Evolutionary conservation across 2,329 filamentous ascomycete genomes (phyloP).

Genomic region (Chaetomium globosum): DNA sequence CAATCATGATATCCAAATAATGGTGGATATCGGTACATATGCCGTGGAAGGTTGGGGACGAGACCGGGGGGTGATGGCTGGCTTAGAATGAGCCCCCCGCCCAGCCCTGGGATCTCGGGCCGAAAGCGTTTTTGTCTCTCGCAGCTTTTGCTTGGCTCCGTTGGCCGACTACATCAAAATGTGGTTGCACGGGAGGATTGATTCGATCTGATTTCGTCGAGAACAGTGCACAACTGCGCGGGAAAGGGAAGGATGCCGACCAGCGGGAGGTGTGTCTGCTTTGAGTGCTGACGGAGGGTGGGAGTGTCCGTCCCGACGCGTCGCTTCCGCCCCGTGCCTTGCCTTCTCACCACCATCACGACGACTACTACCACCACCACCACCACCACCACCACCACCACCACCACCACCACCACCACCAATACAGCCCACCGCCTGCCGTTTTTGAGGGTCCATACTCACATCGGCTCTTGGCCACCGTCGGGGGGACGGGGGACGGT

Average conservation of each 20-base stretch:
- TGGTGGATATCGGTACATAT: neutral
- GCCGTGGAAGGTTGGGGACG: neutral
- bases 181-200: conserved; percentile 22
- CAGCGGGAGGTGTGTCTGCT: neutral
- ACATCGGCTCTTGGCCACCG: neutral
- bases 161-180: conserved; percentile 2
- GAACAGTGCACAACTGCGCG: conserved; percentile 4
- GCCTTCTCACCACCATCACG: conserved; percentile 1
- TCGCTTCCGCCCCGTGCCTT: neutral
- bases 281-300: conserved; percentile 5
- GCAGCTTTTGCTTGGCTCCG: neutral
- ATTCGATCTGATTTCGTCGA: conserved; percentile 18
- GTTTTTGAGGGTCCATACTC: neutral
- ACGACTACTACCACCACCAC: neutral
- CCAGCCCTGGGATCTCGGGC: conserved; percentile 22
- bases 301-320: conserved; percentile 6
- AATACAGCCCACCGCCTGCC: neutral
- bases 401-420: no score
- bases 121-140: neutral
- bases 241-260: conserved; percentile 1
- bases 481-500: neutral
- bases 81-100: neutral
- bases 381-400: neutral
- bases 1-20: neutral
- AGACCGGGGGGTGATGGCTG: neutral